Conservation (phyloP, 2,329 filamentous ascomycete genomes). For the Aspergillus terreus region DNA sequence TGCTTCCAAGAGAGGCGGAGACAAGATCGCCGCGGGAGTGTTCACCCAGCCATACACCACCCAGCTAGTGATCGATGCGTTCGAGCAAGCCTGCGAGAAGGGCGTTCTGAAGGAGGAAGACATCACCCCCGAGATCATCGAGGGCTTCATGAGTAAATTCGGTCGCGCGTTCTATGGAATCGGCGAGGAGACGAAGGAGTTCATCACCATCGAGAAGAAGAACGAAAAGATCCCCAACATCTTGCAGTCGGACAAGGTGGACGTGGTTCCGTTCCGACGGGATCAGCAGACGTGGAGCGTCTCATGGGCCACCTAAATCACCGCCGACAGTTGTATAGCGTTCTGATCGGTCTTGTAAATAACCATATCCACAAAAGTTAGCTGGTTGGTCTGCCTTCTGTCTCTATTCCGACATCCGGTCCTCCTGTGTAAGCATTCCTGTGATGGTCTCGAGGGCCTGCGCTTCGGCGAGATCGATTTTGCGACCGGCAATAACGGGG, state of each 20-base stretch:
- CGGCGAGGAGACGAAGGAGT: conserved; percentile 43
- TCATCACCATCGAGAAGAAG: conserved; percentile 56
- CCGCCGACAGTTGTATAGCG: not conserved
- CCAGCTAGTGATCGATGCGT: conserved; percentile 56
- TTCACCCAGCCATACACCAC: conserved; percentile 61
- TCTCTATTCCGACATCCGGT: conserved; percentile 16
- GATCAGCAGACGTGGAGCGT: conserved; percentile 52
- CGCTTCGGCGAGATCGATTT: conserved; percentile 37
- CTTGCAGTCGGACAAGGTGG: conserved; percentile 53
- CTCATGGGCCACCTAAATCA: conserved; percentile 25
- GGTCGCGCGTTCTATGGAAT: conserved; percentile 59
- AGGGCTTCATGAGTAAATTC: conserved; percentile 56
- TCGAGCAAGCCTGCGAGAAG: conserved; percentile 53
- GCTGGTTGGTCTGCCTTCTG: conserved; percentile 1
- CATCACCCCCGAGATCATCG: conserved; percentile 52
- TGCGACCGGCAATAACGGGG: conserved; percentile 35
- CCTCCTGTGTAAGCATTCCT: conserved; percentile 31
- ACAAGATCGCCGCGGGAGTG: conserved; percentile 54
- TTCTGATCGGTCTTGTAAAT: not conserved
- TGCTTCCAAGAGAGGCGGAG: conserved; percentile 52
- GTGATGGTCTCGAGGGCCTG: conserved; percentile 40
- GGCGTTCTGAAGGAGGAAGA: conserved; percentile 53
- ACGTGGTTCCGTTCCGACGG: conserved; percentile 64
- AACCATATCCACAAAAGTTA: conserved; percentile 1
- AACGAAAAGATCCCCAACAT: conserved; percentile 54